These are phyloP conservation scores for Trichoderma pleuroti DNA, from an alignment of 2,329 filamentous ascomycete genomes.

Conservation along the genomic window DNA sequence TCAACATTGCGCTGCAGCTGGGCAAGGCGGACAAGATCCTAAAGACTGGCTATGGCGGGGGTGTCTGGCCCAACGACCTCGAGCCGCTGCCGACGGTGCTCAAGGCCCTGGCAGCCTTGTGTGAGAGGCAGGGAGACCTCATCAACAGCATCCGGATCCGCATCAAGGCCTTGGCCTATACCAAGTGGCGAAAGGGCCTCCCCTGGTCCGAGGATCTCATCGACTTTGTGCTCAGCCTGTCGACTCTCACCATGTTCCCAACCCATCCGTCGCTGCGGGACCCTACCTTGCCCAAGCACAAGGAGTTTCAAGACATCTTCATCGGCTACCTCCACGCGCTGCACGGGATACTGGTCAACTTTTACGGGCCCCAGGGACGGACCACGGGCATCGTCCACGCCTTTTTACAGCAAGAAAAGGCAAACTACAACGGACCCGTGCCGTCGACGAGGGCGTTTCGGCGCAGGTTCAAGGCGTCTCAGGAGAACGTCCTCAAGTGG, in stretches of 20 bases:
- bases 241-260: not conserved
- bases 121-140: not conserved
- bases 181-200: not conserved
- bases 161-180: not conserved
- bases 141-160: not conserved
- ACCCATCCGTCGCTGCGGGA: not conserved
- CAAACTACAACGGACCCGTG: not conserved
- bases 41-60: not conserved
- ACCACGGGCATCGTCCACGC: not conserved
- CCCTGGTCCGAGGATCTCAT: constrained; percentile 9
- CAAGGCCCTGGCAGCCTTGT: not conserved
- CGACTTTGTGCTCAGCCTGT: constrained; percentile 1
- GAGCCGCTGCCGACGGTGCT: constrained; percentile 10
- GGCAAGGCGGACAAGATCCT: not conserved
- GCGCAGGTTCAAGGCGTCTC: constrained; percentile 7
- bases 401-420: not conserved
- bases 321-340: constrained; percentile 1
- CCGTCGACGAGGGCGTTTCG: not conserved
- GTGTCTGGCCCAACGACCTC: not conserved
- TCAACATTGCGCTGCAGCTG: not conserved
- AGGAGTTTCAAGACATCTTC: not conserved
- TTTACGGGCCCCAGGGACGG: not conserved
- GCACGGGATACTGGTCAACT: not conserved
- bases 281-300: not conserved
- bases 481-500: constrained; percentile 5